These are phyloP conservation scores for Citrus inodora DNA, from an alignment of 345 rosid genomes.

Conservation along the genomic window DNA sequence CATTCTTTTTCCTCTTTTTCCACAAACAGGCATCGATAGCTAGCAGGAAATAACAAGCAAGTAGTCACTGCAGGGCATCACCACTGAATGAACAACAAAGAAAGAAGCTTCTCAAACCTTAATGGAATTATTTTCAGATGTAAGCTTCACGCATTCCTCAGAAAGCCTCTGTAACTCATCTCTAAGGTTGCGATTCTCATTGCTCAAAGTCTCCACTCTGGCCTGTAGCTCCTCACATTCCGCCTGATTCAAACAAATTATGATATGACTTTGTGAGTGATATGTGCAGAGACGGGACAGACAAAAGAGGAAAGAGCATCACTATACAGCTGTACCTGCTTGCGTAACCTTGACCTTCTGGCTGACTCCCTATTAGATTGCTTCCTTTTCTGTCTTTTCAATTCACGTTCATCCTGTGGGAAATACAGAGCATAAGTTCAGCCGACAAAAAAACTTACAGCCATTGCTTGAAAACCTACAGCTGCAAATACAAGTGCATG, in stretches of 20 bases:
- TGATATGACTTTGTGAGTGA: not conserved
- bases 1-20: not conserved
- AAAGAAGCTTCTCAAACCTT: conserved; percentile 40
- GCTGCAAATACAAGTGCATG: not conserved
- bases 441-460: not conserved
- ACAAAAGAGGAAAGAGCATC: not conserved
- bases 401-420: conserved; percentile 84
- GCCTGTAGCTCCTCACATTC: conserved; percentile 92
- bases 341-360: conserved; percentile 90
- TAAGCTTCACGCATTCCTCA: conserved; percentile 82
- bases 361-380: conserved; percentile 99
- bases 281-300: not conserved
- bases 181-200: conserved; percentile 61
- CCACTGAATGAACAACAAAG: not conserved
- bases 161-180: conserved; percentile 85
- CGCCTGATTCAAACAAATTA: conserved; percentile 38
- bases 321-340: conserved; percentile 54
- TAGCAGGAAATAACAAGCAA: not conserved
- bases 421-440: conserved; percentile 8
- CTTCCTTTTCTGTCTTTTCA: conserved; percentile 92
- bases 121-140: conserved; percentile 73
- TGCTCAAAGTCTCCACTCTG: conserved; percentile 62
- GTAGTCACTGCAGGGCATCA: not conserved
- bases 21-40: not conserved
- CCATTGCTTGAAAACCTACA: not conserved